These are phyloP conservation scores for Gossypium trilobum DNA, from an alignment of 441 rosid genomes.

Conservation along the genomic window DNA sequence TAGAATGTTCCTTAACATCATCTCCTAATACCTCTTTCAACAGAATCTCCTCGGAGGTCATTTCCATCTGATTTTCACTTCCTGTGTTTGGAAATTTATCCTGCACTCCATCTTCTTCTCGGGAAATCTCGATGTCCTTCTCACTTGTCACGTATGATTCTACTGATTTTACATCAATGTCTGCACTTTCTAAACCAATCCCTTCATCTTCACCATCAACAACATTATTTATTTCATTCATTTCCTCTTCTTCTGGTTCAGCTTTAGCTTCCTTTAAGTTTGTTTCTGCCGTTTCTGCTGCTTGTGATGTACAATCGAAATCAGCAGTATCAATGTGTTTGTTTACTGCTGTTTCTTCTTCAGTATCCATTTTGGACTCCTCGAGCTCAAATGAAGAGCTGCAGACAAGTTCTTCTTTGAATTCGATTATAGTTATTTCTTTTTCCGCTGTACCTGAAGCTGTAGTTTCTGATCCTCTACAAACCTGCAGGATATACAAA, in stretches of 20 bases:
- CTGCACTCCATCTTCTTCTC: slow-evolving; percentile 6
- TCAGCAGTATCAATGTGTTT: neutral
- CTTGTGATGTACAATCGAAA: neutral
- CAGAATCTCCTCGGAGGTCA: neutral
- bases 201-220: slow-evolving; percentile 17
- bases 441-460: too few species aligned
- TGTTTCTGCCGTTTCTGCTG: neutral
- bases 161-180: slow-evolving; percentile 12
- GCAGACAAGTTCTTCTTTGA: slow-evolving; percentile 7
- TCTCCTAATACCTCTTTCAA: slow-evolving; percentile 12
- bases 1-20: slow-evolving; percentile 12
- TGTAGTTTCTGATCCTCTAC: too few species aligned
- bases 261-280: neutral
- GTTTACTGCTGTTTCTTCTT: slow-evolving; percentile 15
- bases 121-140: slow-evolving; percentile 5
- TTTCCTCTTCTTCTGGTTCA: slow-evolving; percentile 19
- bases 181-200: neutral
- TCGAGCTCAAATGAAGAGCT: slow-evolving; percentile 1
- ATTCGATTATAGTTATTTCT: slow-evolving; percentile 1
- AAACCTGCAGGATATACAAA: too few species aligned
- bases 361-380: slow-evolving; percentile 8
- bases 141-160: neutral
- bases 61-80: slow-evolving; percentile 12
- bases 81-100: slow-evolving; percentile 15
- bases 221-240: slow-evolving; percentile 11